Percentiles rank a stretch among this genome's conserved stretches.
Conservation (phyloP, 139 green algal species). For the Raphidocelis subcapitata region DNA sequence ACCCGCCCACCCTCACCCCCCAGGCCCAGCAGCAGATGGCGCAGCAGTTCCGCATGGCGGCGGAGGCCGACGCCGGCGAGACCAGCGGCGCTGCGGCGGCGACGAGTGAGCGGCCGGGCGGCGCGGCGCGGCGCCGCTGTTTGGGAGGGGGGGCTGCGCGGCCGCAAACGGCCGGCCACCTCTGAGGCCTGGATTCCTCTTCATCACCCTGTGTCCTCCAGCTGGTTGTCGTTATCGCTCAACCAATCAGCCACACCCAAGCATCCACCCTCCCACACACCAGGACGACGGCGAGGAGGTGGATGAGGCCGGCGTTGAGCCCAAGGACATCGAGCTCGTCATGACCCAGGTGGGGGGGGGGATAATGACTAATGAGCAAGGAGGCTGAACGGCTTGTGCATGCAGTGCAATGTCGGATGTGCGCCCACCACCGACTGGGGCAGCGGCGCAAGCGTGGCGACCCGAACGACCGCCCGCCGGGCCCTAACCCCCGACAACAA, state of each 20-base stretch:
- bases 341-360: conserved; percentile 72
- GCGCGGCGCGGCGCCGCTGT: no score
- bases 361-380: background rate
- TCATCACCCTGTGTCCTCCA: background rate
- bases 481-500: background rate
- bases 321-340: conserved; percentile 99
- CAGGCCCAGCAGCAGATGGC: no score
- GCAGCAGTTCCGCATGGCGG: no score
- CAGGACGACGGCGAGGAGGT: conserved; percentile 92
- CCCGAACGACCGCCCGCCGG: background rate
- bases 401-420: background rate
- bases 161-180: no score
- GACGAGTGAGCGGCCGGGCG: no score
- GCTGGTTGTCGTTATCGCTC: background rate
- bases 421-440: background rate
- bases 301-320: conserved; percentile 92
- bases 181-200: no score
- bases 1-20: no score
- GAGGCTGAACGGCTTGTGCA: background rate
- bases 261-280: no score
- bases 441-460: background rate
- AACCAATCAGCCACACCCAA: background rate
- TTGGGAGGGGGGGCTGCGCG: no score
- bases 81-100: no score
- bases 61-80: no score